phyloP scores from a whole-genome alignment of 2,329 filamentous ascomycete genomes.

The Pyrenochaeta sp. region DNA sequence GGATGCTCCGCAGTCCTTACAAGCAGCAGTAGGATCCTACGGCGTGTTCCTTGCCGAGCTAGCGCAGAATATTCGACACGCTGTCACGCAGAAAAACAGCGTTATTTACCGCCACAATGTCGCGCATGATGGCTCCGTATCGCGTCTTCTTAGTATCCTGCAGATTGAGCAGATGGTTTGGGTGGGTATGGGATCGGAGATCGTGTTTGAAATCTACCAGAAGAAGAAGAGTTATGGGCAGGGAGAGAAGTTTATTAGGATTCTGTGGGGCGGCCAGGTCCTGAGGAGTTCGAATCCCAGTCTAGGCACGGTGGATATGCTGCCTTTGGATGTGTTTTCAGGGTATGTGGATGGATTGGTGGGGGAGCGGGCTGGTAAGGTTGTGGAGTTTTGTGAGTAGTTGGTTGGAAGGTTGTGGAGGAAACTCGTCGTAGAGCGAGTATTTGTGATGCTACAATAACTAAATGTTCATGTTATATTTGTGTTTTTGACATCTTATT shows the following conservation, averaged over 20 bases:
- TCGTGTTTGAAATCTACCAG: conserved; percentile 76
- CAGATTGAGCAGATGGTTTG: conserved; percentile 81
- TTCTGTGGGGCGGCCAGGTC: conserved; percentile 75
- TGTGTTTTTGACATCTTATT: too few species aligned
- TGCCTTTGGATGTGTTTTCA: conserved; percentile 70
- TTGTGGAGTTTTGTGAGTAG: conserved; percentile 49
- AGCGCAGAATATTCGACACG: conserved; percentile 67
- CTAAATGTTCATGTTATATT: background rate
- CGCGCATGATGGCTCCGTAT: conserved; percentile 79
- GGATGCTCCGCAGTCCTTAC: conserved; percentile 68
- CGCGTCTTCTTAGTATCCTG: conserved; percentile 72
- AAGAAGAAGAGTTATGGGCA: conserved; percentile 15
- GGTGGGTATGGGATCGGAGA: conserved; percentile 83
- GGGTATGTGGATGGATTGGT: conserved; percentile 76
- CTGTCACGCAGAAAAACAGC: conserved; percentile 21
- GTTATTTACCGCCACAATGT: conserved; percentile 77
- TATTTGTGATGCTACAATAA: background rate
- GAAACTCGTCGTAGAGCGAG: too few species aligned
- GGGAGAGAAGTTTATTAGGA: conserved; percentile 62
- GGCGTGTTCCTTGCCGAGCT: conserved; percentile 81
- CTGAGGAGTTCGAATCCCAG: conserved; percentile 73
- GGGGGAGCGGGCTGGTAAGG: conserved; percentile 59
- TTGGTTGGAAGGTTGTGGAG: background rate
- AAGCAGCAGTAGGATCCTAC: conserved; percentile 67
- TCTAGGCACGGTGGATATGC: conserved; percentile 75